Percentiles rank a stretch among this genome's conserved stretches.
Evolutionary conservation across 2,329 filamentous ascomycete species (phyloP).

Genomic region (Paramyrothecium roridum): DNA sequence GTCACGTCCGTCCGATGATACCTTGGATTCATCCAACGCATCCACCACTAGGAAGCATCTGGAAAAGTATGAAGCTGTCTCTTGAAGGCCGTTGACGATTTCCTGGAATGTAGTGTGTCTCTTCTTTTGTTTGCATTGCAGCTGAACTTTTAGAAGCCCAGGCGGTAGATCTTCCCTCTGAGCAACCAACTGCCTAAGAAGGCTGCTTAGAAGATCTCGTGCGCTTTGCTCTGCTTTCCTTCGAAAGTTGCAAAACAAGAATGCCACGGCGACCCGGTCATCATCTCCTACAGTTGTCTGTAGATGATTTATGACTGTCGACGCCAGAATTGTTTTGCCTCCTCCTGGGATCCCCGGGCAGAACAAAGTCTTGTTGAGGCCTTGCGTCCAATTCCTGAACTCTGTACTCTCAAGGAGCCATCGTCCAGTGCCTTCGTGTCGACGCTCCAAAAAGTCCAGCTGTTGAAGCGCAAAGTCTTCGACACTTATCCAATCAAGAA

Average conservation of each 20-base stretch:
- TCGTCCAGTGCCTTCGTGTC: too few relatives aligned
- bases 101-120: constrained; percentile 1
- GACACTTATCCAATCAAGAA: too few relatives aligned
- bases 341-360: not conserved
- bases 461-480: too few relatives aligned
- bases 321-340: not conserved
- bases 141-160: not conserved
- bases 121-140: not conserved
- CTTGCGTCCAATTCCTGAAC: too few relatives aligned
- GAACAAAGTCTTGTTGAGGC: not conserved
- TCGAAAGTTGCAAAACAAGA: not conserved
- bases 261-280: too few relatives aligned
- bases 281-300: too few relatives aligned
- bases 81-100: constrained; percentile 1
- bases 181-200: too few relatives aligned
- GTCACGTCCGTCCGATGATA: not conserved
- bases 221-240: not conserved
- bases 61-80: not conserved
- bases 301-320: not conserved
- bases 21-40: constrained; percentile 19
- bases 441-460: too few relatives aligned
- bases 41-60: constrained; percentile 15
- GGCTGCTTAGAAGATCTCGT: not conserved
- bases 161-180: not conserved
- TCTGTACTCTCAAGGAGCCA: too few relatives aligned